Percentiles rank a stretch among this genome's conserved stretches.
Evolutionary conservation across 169 alveolate species (phyloP).

Genomic region (Babesia bigemina): DNA sequence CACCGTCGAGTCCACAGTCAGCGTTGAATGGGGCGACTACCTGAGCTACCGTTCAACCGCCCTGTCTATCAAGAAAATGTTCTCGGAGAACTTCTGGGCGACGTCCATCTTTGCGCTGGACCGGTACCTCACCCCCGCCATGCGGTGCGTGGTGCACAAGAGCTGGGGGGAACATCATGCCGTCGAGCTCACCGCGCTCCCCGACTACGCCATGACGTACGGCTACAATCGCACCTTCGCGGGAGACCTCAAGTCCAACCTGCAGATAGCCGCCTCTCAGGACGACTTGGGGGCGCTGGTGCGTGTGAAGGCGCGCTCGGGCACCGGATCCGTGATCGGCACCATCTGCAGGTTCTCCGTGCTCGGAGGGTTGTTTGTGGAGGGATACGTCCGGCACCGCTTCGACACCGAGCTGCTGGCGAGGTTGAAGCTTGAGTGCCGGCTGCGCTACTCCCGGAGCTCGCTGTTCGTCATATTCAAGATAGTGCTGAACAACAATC

Average conservation of each 20-base stretch:
- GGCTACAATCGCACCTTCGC: conserved; percentile 49
- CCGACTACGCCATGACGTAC: conserved; percentile 30
- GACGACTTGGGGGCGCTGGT: conserved; percentile 64
- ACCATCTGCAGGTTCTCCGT: conserved; percentile 37
- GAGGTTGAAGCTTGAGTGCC: conserved; percentile 55
- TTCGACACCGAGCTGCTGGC: conserved; percentile 37
- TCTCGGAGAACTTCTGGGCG: conserved; percentile 57
- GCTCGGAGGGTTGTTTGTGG: conserved; percentile 52
- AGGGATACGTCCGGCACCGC: conserved; percentile 48
- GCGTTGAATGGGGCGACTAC: conserved; percentile 49
- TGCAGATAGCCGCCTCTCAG: conserved; percentile 66
- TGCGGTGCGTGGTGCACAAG: conserved; percentile 61
- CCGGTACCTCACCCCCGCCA: conserved; percentile 32
- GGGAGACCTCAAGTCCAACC: conserved; percentile 65
- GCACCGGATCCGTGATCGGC: conserved; percentile 50
- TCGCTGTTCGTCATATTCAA: conserved; percentile 37
- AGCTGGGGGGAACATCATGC: conserved; percentile 44
- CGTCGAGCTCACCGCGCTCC: conserved; percentile 43
- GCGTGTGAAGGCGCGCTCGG: conserved; percentile 44
- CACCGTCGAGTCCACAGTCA: conserved; percentile 31
- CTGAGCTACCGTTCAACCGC: conserved; percentile 10
- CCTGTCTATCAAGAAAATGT: conserved; percentile 60
- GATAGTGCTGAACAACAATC: conserved; percentile 50
- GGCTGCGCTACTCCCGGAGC: conserved; percentile 39
- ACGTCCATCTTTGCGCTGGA: conserved; percentile 29